Conservation (phyloP, 2,329 filamentous ascomycete genomes). For the Fusarium pininemorale region DNA sequence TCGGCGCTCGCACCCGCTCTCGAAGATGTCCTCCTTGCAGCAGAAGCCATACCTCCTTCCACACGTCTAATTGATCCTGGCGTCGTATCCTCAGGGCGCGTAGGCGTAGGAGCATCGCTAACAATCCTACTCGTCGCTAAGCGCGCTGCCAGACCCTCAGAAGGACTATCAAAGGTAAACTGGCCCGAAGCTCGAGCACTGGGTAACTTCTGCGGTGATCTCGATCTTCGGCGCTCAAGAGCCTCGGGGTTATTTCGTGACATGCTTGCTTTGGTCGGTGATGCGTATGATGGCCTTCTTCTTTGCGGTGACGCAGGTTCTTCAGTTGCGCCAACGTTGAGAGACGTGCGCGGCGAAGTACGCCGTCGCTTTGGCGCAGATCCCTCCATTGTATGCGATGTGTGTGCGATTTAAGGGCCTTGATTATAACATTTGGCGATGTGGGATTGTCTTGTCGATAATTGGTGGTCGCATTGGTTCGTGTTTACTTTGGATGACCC, state of each 20-base stretch:
- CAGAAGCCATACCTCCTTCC: conserved; percentile 47
- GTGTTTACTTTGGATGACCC: conserved; percentile 39
- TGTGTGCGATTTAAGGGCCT: not conserved
- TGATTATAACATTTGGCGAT: conserved; percentile 18
- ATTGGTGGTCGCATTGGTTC: conserved; percentile 34
- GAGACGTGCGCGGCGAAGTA: conserved; percentile 61
- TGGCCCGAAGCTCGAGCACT: conserved; percentile 4
- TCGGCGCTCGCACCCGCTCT: conserved; percentile 57
- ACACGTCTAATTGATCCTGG: conserved; percentile 25
- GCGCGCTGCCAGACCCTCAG: conserved; percentile 45
- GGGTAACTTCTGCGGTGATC: conserved; percentile 47
- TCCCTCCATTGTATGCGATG: conserved; percentile 53
- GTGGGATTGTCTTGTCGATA: conserved; percentile 1
- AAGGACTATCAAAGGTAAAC: conserved; percentile 38
- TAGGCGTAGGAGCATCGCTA: conserved; percentile 36
- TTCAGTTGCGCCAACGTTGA: conserved; percentile 25
- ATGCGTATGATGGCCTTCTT: conserved; percentile 67
- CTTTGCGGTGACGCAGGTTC: conserved; percentile 45
- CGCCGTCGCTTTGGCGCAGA: conserved; percentile 72
- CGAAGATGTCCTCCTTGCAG: conserved; percentile 52
- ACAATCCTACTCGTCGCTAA: conserved; percentile 39
- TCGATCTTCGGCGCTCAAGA: conserved; percentile 56
- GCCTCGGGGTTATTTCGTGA: conserved; percentile 69
- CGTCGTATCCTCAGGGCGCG: conserved; percentile 12
- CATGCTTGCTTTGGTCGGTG: conserved; percentile 72